Percentiles rank a stretch among this genome's conserved stretches.
Evolutionary conservation across 805 yeast genomes (phyloP).

Genomic region (Blastobotrys attinorum): DNA sequence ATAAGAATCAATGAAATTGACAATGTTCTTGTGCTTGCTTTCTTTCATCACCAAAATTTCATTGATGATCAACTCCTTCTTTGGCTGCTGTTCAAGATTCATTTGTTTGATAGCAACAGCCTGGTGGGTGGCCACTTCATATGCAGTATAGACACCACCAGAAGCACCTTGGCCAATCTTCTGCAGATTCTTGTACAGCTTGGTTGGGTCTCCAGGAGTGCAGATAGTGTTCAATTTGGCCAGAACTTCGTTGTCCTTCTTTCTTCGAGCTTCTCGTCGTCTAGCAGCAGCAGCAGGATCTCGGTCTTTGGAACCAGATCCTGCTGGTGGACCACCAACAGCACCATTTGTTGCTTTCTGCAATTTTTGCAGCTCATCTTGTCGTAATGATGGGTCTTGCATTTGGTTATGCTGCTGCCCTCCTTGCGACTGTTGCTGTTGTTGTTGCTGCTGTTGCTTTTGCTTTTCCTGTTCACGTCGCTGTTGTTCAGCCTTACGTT

Average conservation of each 20-base stretch:
- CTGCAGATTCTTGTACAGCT: slow-evolving; percentile 47
- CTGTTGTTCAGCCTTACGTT: slow-evolving; percentile 10
- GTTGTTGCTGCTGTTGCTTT: slow-evolving; percentile 7
- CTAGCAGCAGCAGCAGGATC: slow-evolving; percentile 21
- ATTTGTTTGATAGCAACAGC: slow-evolving; percentile 95
- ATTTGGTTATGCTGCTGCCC: neutral
- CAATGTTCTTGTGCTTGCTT: slow-evolving; percentile 89
- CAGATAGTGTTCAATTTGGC: slow-evolving; percentile 69
- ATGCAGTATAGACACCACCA: slow-evolving; percentile 86
- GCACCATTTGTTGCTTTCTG: slow-evolving; percentile 23
- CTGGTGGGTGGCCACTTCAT: slow-evolving; percentile 46
- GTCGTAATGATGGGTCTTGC: slow-evolving; percentile 8
- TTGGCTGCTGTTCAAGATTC: slow-evolving; percentile 83
- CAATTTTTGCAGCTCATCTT: slow-evolving; percentile 20
- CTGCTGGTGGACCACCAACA: slow-evolving; percentile 15
- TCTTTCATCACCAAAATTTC: slow-evolving; percentile 97
- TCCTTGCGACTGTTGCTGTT: slow-evolving; percentile 5
- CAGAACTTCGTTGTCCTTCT: slow-evolving; percentile 63
- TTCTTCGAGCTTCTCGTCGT: slow-evolving; percentile 71
- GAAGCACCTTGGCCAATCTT: slow-evolving; percentile 91
- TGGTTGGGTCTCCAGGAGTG: slow-evolving; percentile 75
- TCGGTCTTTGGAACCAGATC: slow-evolving; percentile 13
- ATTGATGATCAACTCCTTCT: slow-evolving; percentile 90
- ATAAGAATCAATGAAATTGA: slow-evolving; percentile 87
- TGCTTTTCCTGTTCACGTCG: slow-evolving; percentile 7